These are phyloP conservation scores for Aspergillus ellipticus DNA, from an alignment of 495 filamentous ascomycete genomes.

Conservation along the genomic window DNA sequence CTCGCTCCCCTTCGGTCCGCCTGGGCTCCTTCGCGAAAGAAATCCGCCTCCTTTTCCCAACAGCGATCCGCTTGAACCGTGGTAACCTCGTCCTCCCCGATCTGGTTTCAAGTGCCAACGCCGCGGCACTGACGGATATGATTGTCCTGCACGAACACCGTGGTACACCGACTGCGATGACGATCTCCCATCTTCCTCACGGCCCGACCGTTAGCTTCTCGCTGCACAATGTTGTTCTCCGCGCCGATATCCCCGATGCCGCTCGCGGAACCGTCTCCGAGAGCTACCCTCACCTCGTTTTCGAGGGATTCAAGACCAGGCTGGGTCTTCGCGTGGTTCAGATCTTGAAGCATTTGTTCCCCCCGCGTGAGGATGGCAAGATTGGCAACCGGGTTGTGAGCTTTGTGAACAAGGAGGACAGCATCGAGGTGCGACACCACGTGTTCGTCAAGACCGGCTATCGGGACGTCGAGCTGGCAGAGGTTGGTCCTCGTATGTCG, in stretches of 20 bases:
- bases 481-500: slow-evolving; percentile 94
- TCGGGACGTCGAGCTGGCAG: slow-evolving; percentile 84
- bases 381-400: slow-evolving; percentile 86
- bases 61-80: slow-evolving; percentile 84
- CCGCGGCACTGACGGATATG: slow-evolving; percentile 76
- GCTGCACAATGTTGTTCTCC: slow-evolving; percentile 89
- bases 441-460: slow-evolving; percentile 82
- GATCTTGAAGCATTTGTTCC: slow-evolving; percentile 92
- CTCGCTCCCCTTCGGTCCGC: slow-evolving; percentile 78
- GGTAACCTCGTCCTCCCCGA: slow-evolving; percentile 85
- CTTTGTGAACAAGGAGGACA: slow-evolving; percentile 93
- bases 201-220: slow-evolving; percentile 90
- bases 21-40: slow-evolving; percentile 93
- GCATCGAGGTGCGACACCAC: slow-evolving; percentile 81
- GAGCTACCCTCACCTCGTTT: slow-evolving; percentile 90
- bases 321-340: slow-evolving; percentile 84
- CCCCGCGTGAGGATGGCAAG: slow-evolving; percentile 78
- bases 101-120: slow-evolving; percentile 74
- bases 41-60: slow-evolving; percentile 85
- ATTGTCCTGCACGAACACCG: slow-evolving; percentile 91
- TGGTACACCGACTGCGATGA: slow-evolving; percentile 86
- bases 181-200: slow-evolving; percentile 86
- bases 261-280: slow-evolving; percentile 88
- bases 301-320: slow-evolving; percentile 83
- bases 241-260: slow-evolving; percentile 87